phyloP scores from a whole-genome alignment of 176 grass and related monocot species.

The Lolium rigidum region DNA sequence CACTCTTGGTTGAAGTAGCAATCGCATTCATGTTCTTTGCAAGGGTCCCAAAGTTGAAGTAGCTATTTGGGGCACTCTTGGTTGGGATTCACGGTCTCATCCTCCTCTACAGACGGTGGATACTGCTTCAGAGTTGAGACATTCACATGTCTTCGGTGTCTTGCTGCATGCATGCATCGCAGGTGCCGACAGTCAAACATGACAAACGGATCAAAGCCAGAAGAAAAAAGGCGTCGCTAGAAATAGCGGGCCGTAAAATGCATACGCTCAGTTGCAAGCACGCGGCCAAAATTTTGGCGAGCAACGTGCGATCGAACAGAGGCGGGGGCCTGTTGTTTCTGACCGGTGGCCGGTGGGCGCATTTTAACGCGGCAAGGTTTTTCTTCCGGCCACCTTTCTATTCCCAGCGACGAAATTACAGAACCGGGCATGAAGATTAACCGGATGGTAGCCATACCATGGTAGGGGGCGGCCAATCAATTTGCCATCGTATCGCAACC shows the following conservation, averaged over 20 bases:
- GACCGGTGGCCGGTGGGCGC: background rate
- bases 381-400: background rate
- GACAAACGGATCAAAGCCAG: constrained; percentile 9
- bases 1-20: too few species aligned
- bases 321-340: background rate
- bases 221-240: background rate
- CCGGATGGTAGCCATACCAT: background rate
- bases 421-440: background rate
- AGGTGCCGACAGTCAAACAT: constrained; percentile 29
- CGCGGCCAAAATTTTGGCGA: background rate
- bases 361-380: background rate
- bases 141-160: constrained; percentile 27
- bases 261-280: background rate
- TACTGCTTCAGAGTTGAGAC: constrained; percentile 30
- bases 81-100: background rate
- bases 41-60: too few species aligned
- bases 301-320: constrained; percentile 9
- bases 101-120: background rate
- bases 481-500: constrained; percentile 12
- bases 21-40: too few species aligned
- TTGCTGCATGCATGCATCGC: background rate
- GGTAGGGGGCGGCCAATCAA: constrained; percentile 27
- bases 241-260: constrained; percentile 3
- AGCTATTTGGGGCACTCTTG: background rate
- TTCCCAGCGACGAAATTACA: background rate